Conservation (phyloP, 1,284 basidiomycete species). For the Meripilus lineatus region DNA sequence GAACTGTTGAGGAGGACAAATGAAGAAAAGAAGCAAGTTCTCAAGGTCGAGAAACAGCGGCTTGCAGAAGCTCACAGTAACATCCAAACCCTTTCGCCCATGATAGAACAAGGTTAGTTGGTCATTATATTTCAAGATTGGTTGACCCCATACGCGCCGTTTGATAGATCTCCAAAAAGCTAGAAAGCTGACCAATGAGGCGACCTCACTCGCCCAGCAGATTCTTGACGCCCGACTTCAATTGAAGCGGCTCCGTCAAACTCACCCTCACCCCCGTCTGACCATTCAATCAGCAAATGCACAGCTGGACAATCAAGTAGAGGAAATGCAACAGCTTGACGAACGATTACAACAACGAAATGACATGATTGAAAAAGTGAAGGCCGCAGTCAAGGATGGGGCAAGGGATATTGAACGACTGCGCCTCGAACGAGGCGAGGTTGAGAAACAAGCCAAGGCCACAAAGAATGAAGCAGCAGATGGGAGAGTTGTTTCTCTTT, state of each 20-base stretch:
- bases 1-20: conserved; percentile 57
- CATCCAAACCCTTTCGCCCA: conserved; percentile 54
- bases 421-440: conserved; percentile 58
- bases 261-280: conserved; percentile 71
- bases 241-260: conserved; percentile 71
- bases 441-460: conserved; percentile 62
- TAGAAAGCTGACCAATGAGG: conserved; percentile 48
- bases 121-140: not conserved
- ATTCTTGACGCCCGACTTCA: conserved; percentile 78
- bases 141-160: not conserved
- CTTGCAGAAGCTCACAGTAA: conserved; percentile 59
- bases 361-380: conserved; percentile 44
- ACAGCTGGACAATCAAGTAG: conserved; percentile 65
- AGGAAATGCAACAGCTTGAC: conserved; percentile 68
- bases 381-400: conserved; percentile 51
- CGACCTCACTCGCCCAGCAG: conserved; percentile 58
- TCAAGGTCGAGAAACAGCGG: conserved; percentile 60
- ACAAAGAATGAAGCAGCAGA: conserved; percentile 65
- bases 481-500: conserved; percentile 52
- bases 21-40: conserved; percentile 59
- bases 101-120: conserved; percentile 59
- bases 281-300: conserved; percentile 69
- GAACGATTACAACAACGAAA: conserved; percentile 47
- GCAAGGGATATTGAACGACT: conserved; percentile 61
- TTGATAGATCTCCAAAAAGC: conserved; percentile 53